phyloP scores from a whole-genome alignment of 345 rosid species.

The Combretum micranthum region DNA sequence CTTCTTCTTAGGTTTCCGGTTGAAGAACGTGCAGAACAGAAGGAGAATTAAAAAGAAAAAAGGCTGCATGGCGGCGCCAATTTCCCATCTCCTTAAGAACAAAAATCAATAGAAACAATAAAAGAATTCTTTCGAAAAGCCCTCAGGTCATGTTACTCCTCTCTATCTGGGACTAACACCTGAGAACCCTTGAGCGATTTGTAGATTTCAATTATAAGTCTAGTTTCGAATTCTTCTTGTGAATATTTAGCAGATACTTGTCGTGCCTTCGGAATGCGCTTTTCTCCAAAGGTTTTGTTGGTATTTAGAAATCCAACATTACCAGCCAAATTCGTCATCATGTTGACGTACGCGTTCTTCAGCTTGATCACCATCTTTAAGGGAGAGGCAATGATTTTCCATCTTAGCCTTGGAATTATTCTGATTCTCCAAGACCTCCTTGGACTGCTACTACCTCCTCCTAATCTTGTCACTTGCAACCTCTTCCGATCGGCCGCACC shows the following conservation, averaged over 20 bases:
- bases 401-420: slow-evolving; percentile 4
- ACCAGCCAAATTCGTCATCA: not conserved
- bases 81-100: too few relatives aligned
- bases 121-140: too few relatives aligned
- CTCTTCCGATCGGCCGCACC: not conserved
- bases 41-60: too few relatives aligned
- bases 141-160: too few relatives aligned
- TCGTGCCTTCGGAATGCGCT: not conserved
- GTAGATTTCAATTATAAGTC: not conserved
- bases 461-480: slow-evolving; percentile 8
- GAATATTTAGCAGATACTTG: not conserved
- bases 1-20: too few relatives aligned
- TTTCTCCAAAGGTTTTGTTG: not conserved
- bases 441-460: not conserved
- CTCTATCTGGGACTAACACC: not conserved
- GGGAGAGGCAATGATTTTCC: not conserved
- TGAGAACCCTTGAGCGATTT: not conserved
- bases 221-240: not conserved
- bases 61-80: too few relatives aligned
- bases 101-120: too few relatives aligned
- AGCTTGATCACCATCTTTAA: not conserved
- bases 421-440: slow-evolving; percentile 14
- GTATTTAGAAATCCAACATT: not conserved
- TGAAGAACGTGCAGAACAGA: too few relatives aligned
- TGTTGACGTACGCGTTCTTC: not conserved